Evolutionary conservation across 2,329 filamentous ascomycete species (phyloP), one percentile per base, ranked within the genome.

Genomic region (Zasmidium citrigriseum): DNA sequence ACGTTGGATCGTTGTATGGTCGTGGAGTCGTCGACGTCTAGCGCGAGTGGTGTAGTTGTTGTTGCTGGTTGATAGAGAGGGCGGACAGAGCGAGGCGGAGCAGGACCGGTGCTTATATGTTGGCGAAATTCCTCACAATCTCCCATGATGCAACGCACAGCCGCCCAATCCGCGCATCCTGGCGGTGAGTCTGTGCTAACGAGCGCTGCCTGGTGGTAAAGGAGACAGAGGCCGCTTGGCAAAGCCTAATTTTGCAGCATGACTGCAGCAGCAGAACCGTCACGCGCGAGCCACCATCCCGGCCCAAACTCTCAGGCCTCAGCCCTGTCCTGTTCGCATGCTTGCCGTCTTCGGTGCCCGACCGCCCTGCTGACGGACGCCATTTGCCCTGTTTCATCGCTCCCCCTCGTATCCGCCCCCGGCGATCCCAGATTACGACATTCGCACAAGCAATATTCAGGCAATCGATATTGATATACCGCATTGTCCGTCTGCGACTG

Each of bases 71-170:
- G 27, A 25, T 20, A 45, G 23, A 45, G 29, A 50, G n/a, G n/a
- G n/a, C 23, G 46, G 18, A 1, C 4, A 11, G 14, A 21, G 12
- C 2, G 29, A 54, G 45, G 34, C 41, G 57, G 60, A 46, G 44
- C 25, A 50, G 55, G 44, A 54, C 38, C 23, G 52, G 45, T 54
- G 45, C 48, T 60, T 63, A 60, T 63, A 63, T 58, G 55, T 56
- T 25, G 49, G 45, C 44, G 48, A 57, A 54, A 55, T 45, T 44
- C 55, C 46, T 56, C 55, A 47, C 65, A 61, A 68, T 64, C 64
- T 67, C 61, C 61, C 61, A 58, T 67, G 64, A 67, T 63, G 64
- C 64, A 67, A 44, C 46, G 58, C 49, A 53, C 60, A 58, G 47
- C 58, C 60, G 47, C 34, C 34, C 34, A 41, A 41, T 41, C 34